phyloP scores from a whole-genome alignment of 768 basidiomycete genomes.

The Coprinellus micaceus region DNA sequence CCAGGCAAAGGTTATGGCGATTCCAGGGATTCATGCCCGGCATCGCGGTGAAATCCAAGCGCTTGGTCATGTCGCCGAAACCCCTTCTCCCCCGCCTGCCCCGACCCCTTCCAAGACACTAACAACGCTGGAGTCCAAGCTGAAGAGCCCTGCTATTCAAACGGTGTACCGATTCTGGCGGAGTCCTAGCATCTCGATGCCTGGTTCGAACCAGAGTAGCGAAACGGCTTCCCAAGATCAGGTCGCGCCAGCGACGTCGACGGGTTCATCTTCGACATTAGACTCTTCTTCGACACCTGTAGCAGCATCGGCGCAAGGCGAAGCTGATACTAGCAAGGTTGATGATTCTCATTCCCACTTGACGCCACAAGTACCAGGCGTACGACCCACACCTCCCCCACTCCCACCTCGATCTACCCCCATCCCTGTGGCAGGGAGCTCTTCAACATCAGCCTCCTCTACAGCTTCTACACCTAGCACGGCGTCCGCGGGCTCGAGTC shows the following conservation, averaged over 20 bases:
- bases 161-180: slow-evolving; percentile 77
- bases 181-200: slow-evolving; percentile 30
- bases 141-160: slow-evolving; percentile 57
- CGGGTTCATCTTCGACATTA: background rate
- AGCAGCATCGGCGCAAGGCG: background rate
- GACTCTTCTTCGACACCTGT: background rate
- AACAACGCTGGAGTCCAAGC: slow-evolving; percentile 30
- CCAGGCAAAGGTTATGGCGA: slow-evolving; percentile 76
- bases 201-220: slow-evolving; percentile 14
- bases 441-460: background rate
- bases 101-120: background rate
- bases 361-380: slow-evolving; percentile 10
- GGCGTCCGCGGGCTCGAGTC: background rate
- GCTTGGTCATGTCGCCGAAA: slow-evolving; percentile 68
- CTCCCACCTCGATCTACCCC: slow-evolving; percentile 44
- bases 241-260: background rate
- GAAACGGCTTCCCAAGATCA: slow-evolving; percentile 5
- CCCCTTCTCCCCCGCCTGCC: slow-evolving; percentile 26
- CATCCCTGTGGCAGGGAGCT: slow-evolving; percentile 18
- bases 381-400: slow-evolving; percentile 34
- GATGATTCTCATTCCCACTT: background rate
- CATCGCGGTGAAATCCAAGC: slow-evolving; percentile 85
- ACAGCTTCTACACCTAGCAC: slow-evolving; percentile 24
- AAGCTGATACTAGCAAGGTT: background rate
- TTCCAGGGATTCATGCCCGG: slow-evolving; percentile 83